These are phyloP conservation scores for Umbelopsis isabellina DNA, from an alignment of 192 early-diverging fungal species.

Conservation along the genomic window DNA sequence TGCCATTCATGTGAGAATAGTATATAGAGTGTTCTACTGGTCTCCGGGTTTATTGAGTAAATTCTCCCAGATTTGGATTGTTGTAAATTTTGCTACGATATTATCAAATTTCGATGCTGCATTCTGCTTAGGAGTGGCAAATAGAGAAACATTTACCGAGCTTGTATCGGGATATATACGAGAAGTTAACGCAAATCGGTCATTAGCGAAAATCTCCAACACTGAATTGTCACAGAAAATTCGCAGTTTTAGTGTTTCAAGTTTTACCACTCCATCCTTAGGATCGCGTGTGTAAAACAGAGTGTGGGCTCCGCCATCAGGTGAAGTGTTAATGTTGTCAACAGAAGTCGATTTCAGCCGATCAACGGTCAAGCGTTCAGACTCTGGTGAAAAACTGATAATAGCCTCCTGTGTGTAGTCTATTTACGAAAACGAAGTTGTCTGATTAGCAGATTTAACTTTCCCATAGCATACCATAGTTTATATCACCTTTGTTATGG, in stretches of 20 bases:
- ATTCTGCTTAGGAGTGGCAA: constrained; percentile 17
- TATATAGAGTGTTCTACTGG: neutral
- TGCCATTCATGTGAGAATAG: too few relatives aligned
- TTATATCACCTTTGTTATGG: constrained; percentile 12
- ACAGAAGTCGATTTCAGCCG: constrained; percentile 11
- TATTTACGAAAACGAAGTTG: neutral
- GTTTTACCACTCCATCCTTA: neutral
- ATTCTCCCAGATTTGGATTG: constrained; percentile 9
- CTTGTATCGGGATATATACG: neutral
- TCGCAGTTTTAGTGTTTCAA: constrained; percentile 23
- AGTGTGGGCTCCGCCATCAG: constrained; percentile 11
- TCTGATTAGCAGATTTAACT: neutral
- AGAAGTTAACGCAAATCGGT: constrained; percentile 25
- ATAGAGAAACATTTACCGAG: constrained; percentile 8
- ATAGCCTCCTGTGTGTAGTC: constrained; percentile 4
- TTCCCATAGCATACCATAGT: neutral
- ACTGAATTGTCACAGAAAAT: constrained; percentile 19
- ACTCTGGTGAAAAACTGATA: neutral
- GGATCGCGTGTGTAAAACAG: constrained; percentile 9
- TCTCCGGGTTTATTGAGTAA: neutral
- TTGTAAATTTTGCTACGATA: constrained; percentile 1
- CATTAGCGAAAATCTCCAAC: constrained; percentile 31
- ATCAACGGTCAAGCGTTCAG: constrained; percentile 12
- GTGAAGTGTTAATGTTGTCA: constrained; percentile 1
- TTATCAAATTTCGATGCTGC: neutral